Evolutionary conservation across 73 alveolate species (phyloP), one percentile per base, ranked within the genome.

Genomic region (Paramecium caudatum): DNA sequence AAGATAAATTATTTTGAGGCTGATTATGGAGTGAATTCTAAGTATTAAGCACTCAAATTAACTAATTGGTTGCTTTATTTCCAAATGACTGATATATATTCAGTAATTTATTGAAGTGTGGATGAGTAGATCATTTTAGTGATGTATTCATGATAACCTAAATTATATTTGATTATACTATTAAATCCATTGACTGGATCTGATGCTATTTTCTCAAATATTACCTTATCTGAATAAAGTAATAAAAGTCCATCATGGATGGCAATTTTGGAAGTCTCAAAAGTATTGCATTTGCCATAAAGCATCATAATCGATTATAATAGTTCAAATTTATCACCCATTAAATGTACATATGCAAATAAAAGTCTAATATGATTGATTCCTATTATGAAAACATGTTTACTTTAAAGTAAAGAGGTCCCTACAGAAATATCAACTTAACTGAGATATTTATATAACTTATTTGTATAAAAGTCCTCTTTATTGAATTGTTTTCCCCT

Each of bases 201-300:
- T n/a, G n/a, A n/a, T n/a, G n/a, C n/a, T 9, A 68, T 32, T 37
- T 34, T 34, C 70, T 13, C 8, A 48, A 48, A 10, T 3, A 37
- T 30, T 1, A 3, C 0, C 2, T 34, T 12, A 30, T 68, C 34
- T 30, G 25, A 25, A 16, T 34, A 34, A 32, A 68, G 15, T 0
- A 10, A 16, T 3, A 68, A 16, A 9, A 63, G 12, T 15, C 47
- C 84, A 68, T 68, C 84, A 32, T 68, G 84, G 15, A 68, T 68
- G 2, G 84, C 84, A 2, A 68, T 32, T 37, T 68, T 68, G 9
- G 34, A 1, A 30, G 34, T 68, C 6, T 68, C 84, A 9, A 25
- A 25, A 3, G 30, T 1, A 7, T 32, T 3, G 25, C 34, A 68
- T 68, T 68, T 68, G 7, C 17, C 5, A 23, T 68, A 68, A 25